Conservation (phyloP, 306 rosid genomes). For the Quercus agrifolia region DNA sequence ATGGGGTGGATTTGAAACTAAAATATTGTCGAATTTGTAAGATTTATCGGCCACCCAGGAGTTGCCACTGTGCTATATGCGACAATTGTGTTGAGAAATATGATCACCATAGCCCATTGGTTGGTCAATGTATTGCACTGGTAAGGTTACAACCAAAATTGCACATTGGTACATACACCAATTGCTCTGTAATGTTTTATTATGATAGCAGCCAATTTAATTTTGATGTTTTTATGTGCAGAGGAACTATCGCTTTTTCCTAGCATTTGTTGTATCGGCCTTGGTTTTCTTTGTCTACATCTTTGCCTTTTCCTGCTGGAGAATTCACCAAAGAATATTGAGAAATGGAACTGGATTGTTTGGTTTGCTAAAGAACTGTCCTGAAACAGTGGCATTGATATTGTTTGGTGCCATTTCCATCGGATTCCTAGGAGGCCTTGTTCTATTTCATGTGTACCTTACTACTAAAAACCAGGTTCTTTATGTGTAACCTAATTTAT, state of each 20-base stretch:
- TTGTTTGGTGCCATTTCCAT: constrained; percentile 24
- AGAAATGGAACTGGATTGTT: constrained; percentile 2
- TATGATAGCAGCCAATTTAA: neutral
- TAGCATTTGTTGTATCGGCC: constrained; percentile 15
- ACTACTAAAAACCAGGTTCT: constrained; percentile 32
- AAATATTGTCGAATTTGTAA: constrained; percentile 33
- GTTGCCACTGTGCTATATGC: constrained; percentile 38
- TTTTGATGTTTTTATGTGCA: constrained; percentile 8
- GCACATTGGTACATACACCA: neutral
- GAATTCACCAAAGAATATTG: constrained; percentile 15
- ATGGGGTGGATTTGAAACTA: constrained; percentile 29
- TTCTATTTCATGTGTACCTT: constrained; percentile 22
- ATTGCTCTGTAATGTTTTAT: neutral
- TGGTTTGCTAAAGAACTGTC: constrained; percentile 23
- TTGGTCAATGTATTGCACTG: constrained; percentile 39
- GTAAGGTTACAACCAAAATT: constrained; percentile 10
- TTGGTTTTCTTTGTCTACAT: constrained; percentile 27
- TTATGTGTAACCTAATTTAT: neutral
- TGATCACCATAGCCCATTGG: constrained; percentile 42
- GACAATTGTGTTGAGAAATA: constrained; percentile 39
- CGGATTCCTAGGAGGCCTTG: constrained; percentile 22
- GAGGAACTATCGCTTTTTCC: constrained; percentile 34
- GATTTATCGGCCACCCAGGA: constrained; percentile 35
- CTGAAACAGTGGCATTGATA: constrained; percentile 34
- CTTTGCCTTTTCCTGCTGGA: constrained; percentile 31